Percentiles rank a stretch among this genome's conserved stretches.
These are phyloP conservation scores for Suillus fuscotomentosus DNA, from an alignment of 768 basidiomycete species.

Conservation along the genomic window DNA sequence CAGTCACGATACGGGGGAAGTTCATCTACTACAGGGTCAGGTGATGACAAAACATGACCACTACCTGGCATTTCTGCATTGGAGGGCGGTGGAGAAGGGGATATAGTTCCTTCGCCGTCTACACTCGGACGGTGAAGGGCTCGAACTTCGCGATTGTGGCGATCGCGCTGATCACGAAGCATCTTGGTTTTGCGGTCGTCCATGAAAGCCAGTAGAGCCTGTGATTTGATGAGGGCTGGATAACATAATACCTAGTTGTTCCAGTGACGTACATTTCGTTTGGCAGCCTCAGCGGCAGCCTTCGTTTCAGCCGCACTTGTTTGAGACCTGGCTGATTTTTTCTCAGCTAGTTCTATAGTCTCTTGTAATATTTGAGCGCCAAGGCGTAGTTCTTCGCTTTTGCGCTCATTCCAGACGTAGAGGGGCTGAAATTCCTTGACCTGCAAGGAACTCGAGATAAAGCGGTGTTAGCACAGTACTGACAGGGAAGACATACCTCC, in stretches of 20 bases:
- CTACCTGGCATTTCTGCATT: constrained; percentile 23
- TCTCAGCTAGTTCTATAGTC: constrained; percentile 48
- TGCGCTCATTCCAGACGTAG: constrained; percentile 58
- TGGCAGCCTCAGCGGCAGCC: constrained; percentile 49
- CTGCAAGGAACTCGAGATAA: constrained; percentile 31
- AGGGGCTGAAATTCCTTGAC: constrained; percentile 72
- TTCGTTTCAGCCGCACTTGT: constrained; percentile 57
- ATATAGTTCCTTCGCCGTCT: not conserved
- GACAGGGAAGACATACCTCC: constrained; percentile 43
- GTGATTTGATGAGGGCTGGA: constrained; percentile 3
- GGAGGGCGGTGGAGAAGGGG: not conserved
- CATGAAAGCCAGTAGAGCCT: constrained; percentile 80
- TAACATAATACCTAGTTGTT: not conserved
- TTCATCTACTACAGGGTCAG: constrained; percentile 15
- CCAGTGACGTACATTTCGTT: constrained; percentile 47
- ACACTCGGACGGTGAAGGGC: constrained; percentile 7
- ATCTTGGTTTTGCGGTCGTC: constrained; percentile 70
- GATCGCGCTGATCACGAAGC: constrained; percentile 58
- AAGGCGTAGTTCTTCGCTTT: constrained; percentile 54
- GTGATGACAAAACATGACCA: constrained; percentile 17
- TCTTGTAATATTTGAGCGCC: constrained; percentile 70
- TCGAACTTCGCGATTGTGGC: constrained; percentile 38
- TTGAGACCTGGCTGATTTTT: constrained; percentile 47
- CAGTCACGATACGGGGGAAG: constrained; percentile 20
- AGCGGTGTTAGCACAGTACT: not conserved